phyloP scores from a whole-genome alignment of 768 basidiomycete species.

The Panaeolus papilionaceus region DNA sequence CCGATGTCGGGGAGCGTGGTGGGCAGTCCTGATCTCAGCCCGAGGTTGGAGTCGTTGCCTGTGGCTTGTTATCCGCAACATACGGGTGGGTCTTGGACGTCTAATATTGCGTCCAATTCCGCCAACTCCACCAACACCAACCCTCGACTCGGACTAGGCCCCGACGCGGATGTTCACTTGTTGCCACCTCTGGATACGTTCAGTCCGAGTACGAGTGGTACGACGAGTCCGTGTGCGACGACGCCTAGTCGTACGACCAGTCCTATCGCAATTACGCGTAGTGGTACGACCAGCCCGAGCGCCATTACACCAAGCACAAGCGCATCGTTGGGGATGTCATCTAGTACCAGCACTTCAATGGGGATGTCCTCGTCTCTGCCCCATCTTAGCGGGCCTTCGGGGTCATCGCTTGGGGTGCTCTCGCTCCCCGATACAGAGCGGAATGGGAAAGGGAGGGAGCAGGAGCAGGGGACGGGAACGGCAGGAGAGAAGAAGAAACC shows the following conservation, averaged over 20 bases:
- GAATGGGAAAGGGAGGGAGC: neutral
- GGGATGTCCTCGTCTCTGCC: neutral
- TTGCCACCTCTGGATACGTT: neutral
- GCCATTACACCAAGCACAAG: conserved; percentile 1
- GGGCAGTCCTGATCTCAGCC: neutral
- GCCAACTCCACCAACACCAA: no score
- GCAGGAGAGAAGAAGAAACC: conserved; percentile 36
- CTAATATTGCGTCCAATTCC: no score
- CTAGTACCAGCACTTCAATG: neutral
- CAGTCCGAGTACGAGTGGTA: neutral
- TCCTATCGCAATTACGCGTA: neutral
- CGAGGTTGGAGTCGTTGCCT: neutral
- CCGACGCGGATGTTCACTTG: neutral
- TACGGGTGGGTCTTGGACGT: no score
- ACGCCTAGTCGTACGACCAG: neutral
- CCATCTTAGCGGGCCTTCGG: neutral
- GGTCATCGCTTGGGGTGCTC: no score
- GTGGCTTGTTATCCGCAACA: neutral
- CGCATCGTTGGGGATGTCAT: neutral
- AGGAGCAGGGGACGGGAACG: neutral
- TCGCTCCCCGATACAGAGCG: no score
- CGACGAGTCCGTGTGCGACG: neutral
- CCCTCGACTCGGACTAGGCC: no score
- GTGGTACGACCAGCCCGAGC: neutral
- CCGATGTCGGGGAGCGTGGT: neutral